Base-by-base conservation (phyloP, 331 rosid genomes). In the Quercus phellos region DNA sequence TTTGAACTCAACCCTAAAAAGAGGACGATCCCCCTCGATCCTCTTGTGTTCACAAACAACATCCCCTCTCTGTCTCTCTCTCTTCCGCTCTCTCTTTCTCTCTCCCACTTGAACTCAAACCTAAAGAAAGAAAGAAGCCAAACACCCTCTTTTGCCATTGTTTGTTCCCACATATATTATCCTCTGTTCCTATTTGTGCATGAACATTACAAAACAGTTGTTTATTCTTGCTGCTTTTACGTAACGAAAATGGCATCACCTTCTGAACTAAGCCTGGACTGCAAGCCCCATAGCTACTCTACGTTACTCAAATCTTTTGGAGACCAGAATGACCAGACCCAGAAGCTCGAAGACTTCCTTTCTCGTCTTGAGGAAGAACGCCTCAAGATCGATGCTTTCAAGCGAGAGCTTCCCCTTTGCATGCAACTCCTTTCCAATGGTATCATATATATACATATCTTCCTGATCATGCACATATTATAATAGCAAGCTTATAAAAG, bases 321-420 rank as follows among this genome's bases (percentile, higher is more conserved):
- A 34, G 95, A 91, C 35, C 83, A 73, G 51, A 29, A 26, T 46
- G 89, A 87, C 69, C 89, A 86, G 50, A 68, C 77, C 55, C 88
- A 80, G 78, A 90, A 93, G 78, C 92, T 95, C n/a, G 91, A 93
- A 84, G 98, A 93, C 0, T 86, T 85, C 83, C 86, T 95, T 30
- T 90, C 93, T 78, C 88, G 89, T 38, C 90, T 95, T 1, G 97
- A 95, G 83, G 98, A 86, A 77, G 99, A 95, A 80, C 93, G 98
- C n/a, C 89, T 93, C 86, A 95, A 95, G 85, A 93, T 95, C 38
- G 98, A 95, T 55, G 98, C 95, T 66, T 95, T 95, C 94, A 95
- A 95, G 84, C 97, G 99, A n/a, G 98, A 95, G 73, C 97, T 95
- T 72, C 99, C 99, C 79, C 98, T 95, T 78, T 95, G 98, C 97